Base-by-base conservation (phyloP, 306 rosid species). In the Castanea mollissima region DNA sequence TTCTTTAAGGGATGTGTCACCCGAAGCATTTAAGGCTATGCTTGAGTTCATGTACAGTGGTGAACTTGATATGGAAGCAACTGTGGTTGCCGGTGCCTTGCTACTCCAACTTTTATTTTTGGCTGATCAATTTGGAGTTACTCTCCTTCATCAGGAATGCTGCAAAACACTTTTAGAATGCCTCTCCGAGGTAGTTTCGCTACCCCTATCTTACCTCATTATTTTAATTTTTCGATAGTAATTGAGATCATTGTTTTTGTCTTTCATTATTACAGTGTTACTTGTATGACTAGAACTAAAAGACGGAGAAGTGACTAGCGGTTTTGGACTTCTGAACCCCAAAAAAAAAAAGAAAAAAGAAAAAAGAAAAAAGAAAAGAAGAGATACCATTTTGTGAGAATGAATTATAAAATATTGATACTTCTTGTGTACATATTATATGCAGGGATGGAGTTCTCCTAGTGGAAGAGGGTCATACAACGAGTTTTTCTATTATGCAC, bases 381-480 rank as follows among this genome's bases (percentile, higher is more conserved):
- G 90, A 87, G 93, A 85, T 78, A 41, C 86, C 92, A 44, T 84
- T 88, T 85, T 85, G 69, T 81, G 78, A 78, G 73, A 84, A 85
- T 77, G 88, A 91, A 85, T 83, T 82, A 83, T 83, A 81, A 89
- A 86, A 89, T 89, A 91, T 89, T 91, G 85, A 90, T 90, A 80
- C 91, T 73, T 87, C 85, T 85, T 76, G 74, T 88, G 87, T 89
- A 90, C 92, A 86, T 85, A 90, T 91, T 84, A 90, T 80, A 91
- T 94, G 97, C 97, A 92, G 98, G 99, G 96, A 89, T 82, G 92
- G 95, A 90, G 93, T 91, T 90, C 92, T 81, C 86, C 90, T 88
- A 83, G 83, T 91, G 91, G 90, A 90, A 90, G 97, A 92, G 84
- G 94, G 88, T 89, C 99, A 92, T 84, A 88, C 96, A 82, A 65